Conservation (phyloP, 441 rosid genomes). For the Eutrema salsugineum region DNA sequence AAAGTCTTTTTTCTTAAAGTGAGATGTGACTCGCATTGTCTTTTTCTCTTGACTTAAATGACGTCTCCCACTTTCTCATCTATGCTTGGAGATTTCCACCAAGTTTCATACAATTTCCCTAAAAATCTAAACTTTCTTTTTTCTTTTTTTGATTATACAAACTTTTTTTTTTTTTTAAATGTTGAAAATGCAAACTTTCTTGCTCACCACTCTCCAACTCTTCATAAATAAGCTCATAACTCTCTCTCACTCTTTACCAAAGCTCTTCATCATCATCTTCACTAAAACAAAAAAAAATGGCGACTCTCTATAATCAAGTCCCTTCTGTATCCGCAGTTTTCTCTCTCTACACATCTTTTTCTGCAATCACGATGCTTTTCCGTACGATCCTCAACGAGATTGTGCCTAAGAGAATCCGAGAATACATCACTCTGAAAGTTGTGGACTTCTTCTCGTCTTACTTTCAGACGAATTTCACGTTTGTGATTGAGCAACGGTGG, state of each 20-base stretch:
- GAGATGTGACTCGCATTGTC: conserved; percentile 17
- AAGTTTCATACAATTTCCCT: conserved; percentile 14
- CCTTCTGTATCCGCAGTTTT: conserved; percentile 46
- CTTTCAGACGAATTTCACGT: conserved; percentile 44
- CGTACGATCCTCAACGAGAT: conserved; percentile 48
- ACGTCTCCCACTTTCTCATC: conserved; percentile 28
- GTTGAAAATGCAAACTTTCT: background rate
- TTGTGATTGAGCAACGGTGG: conserved; percentile 51
- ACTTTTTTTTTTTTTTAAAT: background rate
- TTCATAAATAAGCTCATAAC: background rate
- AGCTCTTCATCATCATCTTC: background rate
- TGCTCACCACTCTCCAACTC: background rate
- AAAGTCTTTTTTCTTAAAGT: background rate
- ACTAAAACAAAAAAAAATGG: conserved; percentile 25
- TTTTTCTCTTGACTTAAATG: conserved; percentile 18
- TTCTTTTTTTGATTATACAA: background rate
- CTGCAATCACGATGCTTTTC: conserved; percentile 44
- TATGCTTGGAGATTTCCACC: conserved; percentile 11
- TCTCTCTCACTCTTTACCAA: background rate
- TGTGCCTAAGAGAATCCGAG: conserved; percentile 35
- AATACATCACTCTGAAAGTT: conserved; percentile 29
- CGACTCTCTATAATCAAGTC: conserved; percentile 26
- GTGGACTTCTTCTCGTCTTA: conserved; percentile 29
- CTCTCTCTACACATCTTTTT: conserved; percentile 47
- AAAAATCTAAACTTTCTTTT: background rate